These are phyloP conservation scores for Plasmodium reichenowi DNA, from an alignment of 169 alveolate genomes.

Conservation along the genomic window DNA sequence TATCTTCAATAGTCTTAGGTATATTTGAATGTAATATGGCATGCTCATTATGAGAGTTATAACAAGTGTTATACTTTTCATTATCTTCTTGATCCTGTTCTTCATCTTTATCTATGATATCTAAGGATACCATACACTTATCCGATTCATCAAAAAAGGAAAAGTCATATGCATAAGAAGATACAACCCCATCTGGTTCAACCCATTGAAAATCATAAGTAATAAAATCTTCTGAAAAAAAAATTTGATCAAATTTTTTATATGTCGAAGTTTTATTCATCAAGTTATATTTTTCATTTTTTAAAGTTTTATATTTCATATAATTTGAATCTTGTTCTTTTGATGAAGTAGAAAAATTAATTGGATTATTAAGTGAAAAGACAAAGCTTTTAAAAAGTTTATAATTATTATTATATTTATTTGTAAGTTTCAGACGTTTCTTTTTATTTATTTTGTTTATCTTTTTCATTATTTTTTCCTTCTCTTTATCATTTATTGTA, in stretches of 20 bases:
- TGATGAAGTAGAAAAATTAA: background rate
- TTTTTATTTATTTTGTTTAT: background rate
- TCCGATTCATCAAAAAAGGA: constrained; percentile 12
- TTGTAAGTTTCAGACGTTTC: background rate
- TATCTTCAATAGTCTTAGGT: background rate
- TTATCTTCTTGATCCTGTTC: background rate
- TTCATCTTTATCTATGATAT: constrained; percentile 1
- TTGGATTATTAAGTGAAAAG: constrained; percentile 30
- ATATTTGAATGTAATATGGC: background rate
- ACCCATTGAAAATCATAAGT: constrained; percentile 34
- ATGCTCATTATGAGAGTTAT: background rate
- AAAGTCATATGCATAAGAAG: constrained; percentile 43
- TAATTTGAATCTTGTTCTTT: background rate
- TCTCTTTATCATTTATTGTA: background rate
- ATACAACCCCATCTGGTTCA: constrained; percentile 29
- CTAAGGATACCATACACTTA: constrained; percentile 16
- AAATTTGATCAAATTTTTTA: constrained; percentile 32
- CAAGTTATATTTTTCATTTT: constrained; percentile 6
- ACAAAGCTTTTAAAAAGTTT: constrained; percentile 21
- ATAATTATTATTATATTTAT: constrained; percentile 7
- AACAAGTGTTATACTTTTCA: background rate
- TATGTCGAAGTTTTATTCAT: background rate
- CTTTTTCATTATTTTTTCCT: background rate
- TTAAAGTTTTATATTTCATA: constrained; percentile 19
- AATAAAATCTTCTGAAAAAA: constrained; percentile 20